phyloP scores from a whole-genome alignment of 441 rosid species.

The Croton laevigatus region DNA sequence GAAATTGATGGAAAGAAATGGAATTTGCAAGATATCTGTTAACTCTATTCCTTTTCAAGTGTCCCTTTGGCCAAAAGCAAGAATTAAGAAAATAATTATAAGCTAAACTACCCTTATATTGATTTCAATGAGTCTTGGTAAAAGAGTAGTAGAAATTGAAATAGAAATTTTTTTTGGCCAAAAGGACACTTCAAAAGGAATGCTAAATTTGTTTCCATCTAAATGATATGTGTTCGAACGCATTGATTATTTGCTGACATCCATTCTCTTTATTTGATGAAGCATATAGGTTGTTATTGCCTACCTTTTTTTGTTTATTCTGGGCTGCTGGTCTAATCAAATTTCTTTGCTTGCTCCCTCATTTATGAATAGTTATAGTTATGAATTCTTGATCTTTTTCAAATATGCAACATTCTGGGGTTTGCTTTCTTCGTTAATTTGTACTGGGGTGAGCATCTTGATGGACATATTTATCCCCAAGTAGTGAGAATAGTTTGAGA shows the following conservation, averaged over 20 bases:
- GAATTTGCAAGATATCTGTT: background rate
- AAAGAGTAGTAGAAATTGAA: no score
- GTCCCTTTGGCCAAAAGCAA: no score
- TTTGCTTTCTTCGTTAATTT: conserved; percentile 3
- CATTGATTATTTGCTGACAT: background rate
- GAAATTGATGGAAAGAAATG: background rate
- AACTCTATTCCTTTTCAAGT: no score
- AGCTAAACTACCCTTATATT: no score
- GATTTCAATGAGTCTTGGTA: no score
- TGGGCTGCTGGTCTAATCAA: background rate
- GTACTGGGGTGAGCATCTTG: background rate
- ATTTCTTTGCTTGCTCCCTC: background rate
- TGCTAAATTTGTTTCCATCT: background rate
- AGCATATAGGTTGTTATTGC: background rate
- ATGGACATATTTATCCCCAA: background rate
- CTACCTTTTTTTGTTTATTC: background rate
- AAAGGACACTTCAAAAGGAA: no score
- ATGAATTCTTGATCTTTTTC: background rate
- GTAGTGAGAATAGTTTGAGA: background rate
- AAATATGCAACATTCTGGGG: background rate
- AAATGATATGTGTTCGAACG: background rate
- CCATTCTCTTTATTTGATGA: background rate
- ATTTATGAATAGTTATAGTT: background rate
- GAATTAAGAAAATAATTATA: no score
- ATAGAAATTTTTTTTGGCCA: no score